Conservation (phyloP, 2,329 filamentous ascomycete species). For the Botryosphaeria dothidea region DNA sequence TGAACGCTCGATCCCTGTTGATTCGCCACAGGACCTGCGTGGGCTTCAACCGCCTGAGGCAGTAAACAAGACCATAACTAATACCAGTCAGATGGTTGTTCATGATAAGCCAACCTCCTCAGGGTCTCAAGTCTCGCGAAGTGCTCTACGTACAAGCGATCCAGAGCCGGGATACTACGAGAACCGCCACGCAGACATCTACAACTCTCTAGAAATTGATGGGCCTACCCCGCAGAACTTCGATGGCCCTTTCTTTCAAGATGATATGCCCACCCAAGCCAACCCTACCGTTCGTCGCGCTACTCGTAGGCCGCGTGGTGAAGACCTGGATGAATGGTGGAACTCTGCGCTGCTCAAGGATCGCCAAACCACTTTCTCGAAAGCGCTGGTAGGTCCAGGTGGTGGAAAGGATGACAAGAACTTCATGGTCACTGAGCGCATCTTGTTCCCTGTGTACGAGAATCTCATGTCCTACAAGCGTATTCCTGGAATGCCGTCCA, state of each 20-base stretch:
- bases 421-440: conserved; percentile 30
- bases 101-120: conserved; percentile 1
- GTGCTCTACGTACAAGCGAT: neutral
- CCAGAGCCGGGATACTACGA: conserved; percentile 10
- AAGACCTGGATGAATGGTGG: conserved; percentile 46
- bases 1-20: neutral
- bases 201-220: conserved; percentile 12
- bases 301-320: conserved; percentile 30
- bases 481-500: neutral
- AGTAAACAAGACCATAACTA: neutral
- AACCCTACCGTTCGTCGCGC: conserved; percentile 30
- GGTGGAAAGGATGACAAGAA: conserved; percentile 21
- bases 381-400: conserved; percentile 18
- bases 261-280: conserved; percentile 29
- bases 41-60: neutral
- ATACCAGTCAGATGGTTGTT: neutral
- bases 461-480: conserved; percentile 42
- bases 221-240: conserved; percentile 36
- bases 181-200: neutral
- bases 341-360: conserved; percentile 25
- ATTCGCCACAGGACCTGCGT: neutral
- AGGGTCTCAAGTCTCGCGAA: conserved; percentile 7
- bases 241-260: conserved; percentile 39
- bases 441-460: conserved; percentile 45
- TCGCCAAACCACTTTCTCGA: conserved; percentile 8